Evolutionary conservation across 352 stramenopile genomes (phyloP), one percentile per base, ranked within the genome.

Genomic region (Phytophthora cryptogea): DNA sequence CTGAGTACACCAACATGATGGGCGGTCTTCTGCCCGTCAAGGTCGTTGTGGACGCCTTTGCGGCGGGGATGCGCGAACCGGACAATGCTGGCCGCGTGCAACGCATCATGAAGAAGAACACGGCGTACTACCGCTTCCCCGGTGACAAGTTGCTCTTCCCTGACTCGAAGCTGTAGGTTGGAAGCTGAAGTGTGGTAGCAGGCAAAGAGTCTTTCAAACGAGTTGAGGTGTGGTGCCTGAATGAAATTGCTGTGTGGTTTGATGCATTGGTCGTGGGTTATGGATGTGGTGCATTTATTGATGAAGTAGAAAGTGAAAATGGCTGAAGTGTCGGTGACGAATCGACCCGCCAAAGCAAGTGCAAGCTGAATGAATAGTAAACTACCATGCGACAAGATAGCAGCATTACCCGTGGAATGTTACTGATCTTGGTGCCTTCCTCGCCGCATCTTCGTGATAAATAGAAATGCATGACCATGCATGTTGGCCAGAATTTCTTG

Each of bases 121-220:
- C 57, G n/a, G 23, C 56, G 30, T 89, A 89, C 70, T 82, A 84
- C 65, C 76, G 66, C 43, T 91, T 89, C 50, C 63, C 78, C 3
- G 80, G 80, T n/a, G 82, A 89, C 78, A 88, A 89, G 68, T n/a
- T 42, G 17, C 54, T 89, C 32, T 91, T 88, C 69, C 76, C 78
- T 1, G 70, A 85, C 53, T 85, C 81, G 36, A 90, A 89, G 69
- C 56, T 88, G 39, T 86, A 63, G 63, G 46, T 36, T 32, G n/a
- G 6, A 13, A 32, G 16, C 13, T 40, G 4, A 5, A 41, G 13
- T 17, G 3, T 26, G 27, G 8, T 44, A 28, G 5, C 39, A 28
- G 0, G 1, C 16, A 14, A 23, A 8, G 35, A 23, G 13, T 20
- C 23, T 41, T 6, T 41, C 26, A 52, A 16, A 39, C n/a, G 20